Base-by-base conservation (phyloP, 805 yeast genomes). In the Kazachstania kunashirensis region DNA sequence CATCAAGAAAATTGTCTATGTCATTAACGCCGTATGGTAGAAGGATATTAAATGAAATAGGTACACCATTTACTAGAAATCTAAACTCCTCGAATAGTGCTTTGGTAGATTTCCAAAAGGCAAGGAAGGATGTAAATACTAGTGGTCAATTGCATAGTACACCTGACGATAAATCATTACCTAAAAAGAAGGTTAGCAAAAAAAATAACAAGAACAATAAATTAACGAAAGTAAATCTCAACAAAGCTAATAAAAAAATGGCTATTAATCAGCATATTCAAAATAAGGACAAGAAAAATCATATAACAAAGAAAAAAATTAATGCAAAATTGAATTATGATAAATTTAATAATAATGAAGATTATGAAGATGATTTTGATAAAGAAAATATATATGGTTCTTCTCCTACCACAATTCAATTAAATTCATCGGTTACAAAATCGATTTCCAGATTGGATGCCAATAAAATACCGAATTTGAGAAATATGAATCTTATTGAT, bases 381-480 rank as follows among this genome's bases (percentile, higher is more conserved):
- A 49, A 40, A 13, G 39, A 39, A 9, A 36, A 45, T 31, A 39
- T 48, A 2, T 55, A 50, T 41, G 61, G 61, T 3, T 57, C 62
- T 13, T 58, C 63, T 2, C 63, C 61, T 14, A 57, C 63, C 2
- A 58, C 63, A 3, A 55, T 58, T 31, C 62, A 58, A 42, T 45
- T 58, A 16, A 50, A 58, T 38, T 54, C 59, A 2, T 55, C 61
- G 0, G 57, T 53, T 11, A 53, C 58, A 2, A 57, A 58, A 39
- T 52, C 59, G 3, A 37, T 49, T 7, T 46, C 49, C 15, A 47
- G 45, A 31, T 19, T 49, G 21, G 44, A 47, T 29, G 34, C 34
- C 10, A 31, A 36, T 13, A 45, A 34, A 27, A 40, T 50, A 24
- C 55, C 58, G 7, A 36, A 36, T 5, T 26, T 52, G 34, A 38